A percentile compares a stretch with the other conserved stretches of the same genome.
These are phyloP conservation scores for Ceratobasidium theobromae DNA, from an alignment of 1,284 basidiomycete species.

Conservation along the genomic window DNA sequence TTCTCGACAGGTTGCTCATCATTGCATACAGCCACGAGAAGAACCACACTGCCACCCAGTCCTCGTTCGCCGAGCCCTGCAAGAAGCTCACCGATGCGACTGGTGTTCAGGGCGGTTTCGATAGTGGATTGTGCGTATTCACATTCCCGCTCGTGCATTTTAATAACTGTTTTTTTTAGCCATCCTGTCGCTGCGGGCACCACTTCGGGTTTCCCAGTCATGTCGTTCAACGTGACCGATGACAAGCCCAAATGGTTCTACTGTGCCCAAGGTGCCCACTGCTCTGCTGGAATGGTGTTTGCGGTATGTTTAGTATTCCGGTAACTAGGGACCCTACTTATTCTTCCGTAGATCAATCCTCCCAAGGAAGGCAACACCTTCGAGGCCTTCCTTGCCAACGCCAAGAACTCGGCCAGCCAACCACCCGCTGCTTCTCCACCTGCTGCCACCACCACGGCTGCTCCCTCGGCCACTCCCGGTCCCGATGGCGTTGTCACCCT, in stretches of 20 bases:
- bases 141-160: background rate
- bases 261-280: slow-evolving; percentile 40
- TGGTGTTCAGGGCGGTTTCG: slow-evolving; percentile 32
- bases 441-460: slow-evolving; percentile 37
- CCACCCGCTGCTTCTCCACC: slow-evolving; percentile 5
- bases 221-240: slow-evolving; percentile 39
- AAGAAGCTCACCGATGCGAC: slow-evolving; percentile 28
- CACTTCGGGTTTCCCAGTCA: slow-evolving; percentile 37
- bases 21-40: slow-evolving; percentile 36
- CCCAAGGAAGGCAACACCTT: slow-evolving; percentile 41
- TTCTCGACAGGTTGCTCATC: slow-evolving; percentile 1
- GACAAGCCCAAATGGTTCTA: slow-evolving; percentile 42
- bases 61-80: slow-evolving; percentile 41
- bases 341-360: slow-evolving; percentile 40
- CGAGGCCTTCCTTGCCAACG: slow-evolving; percentile 38
- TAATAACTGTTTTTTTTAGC: slow-evolving; percentile 9
- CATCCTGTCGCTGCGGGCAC: slow-evolving; percentile 33
- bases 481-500: slow-evolving; percentile 26
- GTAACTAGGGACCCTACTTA: background rate
- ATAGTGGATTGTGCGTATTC: slow-evolving; percentile 29
- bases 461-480: slow-evolving; percentile 39
- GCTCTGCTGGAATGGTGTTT: slow-evolving; percentile 42
- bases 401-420: slow-evolving; percentile 35
- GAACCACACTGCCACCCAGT: slow-evolving; percentile 42
- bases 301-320: slow-evolving; percentile 18